Conservation (phyloP, 2,329 filamentous ascomycete species). For the Pseudogymnoascus sp. region DNA sequence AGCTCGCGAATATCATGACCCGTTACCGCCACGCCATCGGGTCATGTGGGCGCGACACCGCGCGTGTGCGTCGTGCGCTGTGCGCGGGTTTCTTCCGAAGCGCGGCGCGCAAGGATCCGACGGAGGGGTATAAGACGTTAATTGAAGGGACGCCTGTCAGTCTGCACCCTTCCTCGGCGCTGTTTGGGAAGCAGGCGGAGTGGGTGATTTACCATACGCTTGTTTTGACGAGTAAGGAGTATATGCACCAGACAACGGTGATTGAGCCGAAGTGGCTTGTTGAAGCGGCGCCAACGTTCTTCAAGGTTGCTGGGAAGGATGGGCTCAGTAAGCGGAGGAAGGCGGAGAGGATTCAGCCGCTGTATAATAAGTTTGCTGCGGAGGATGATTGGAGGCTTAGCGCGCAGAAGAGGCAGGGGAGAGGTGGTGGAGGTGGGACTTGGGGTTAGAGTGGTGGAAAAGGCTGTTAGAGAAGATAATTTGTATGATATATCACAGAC, state of each 20-base stretch:
- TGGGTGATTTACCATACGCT: slow-evolving; percentile 92
- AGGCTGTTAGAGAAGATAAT: background rate
- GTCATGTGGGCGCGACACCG: slow-evolving; percentile 80
- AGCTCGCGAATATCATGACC: slow-evolving; percentile 89
- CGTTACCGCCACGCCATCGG: slow-evolving; percentile 75
- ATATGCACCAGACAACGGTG: slow-evolving; percentile 88
- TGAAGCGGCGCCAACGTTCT: slow-evolving; percentile 96
- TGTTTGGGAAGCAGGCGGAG: slow-evolving; percentile 94
- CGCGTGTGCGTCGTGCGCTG: slow-evolving; percentile 77
- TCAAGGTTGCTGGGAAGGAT: slow-evolving; percentile 89
- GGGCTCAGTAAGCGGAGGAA: slow-evolving; percentile 82
- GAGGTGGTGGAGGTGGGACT: slow-evolving; percentile 82
- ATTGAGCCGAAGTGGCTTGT: slow-evolving; percentile 95
- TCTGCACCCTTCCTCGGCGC: slow-evolving; percentile 80
- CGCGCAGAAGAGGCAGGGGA: slow-evolving; percentile 75
- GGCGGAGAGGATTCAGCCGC: slow-evolving; percentile 86
- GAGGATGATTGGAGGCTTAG: slow-evolving; percentile 94
- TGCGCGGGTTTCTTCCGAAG: slow-evolving; percentile 96
- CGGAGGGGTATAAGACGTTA: slow-evolving; percentile 95
- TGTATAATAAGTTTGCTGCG: slow-evolving; percentile 85
- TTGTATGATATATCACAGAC: background rate
- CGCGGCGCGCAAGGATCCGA: slow-evolving; percentile 84
- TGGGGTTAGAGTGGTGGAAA: slow-evolving; percentile 56
- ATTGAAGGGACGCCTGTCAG: slow-evolving; percentile 93
- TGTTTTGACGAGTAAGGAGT: slow-evolving; percentile 91